These are phyloP conservation scores for Ceratobasidium sp. DNA, from an alignment of 1,284 basidiomycete genomes.

Conservation along the genomic window DNA sequence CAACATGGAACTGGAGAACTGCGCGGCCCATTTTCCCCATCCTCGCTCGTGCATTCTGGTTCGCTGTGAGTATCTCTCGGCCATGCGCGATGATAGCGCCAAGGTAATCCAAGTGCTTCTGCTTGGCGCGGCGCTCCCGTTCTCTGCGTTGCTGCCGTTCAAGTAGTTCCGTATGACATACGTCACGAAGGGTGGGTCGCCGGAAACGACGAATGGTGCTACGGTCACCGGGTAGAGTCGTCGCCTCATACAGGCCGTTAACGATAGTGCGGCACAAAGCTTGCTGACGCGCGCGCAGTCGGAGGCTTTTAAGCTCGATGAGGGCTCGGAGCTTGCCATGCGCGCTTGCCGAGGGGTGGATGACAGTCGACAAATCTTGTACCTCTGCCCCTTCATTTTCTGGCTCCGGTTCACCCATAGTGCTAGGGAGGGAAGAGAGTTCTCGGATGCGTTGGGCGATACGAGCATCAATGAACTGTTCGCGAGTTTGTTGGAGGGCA, in stretches of 20 bases:
- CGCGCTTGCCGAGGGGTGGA: conserved; percentile 69
- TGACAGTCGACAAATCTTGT: conserved; percentile 52
- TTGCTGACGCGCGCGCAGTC: conserved; percentile 91
- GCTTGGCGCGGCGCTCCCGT: conserved; percentile 93
- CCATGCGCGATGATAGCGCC: conserved; percentile 91
- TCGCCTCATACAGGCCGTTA: conserved; percentile 89
- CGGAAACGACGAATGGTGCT: conserved; percentile 91
- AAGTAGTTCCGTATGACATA: conserved; percentile 89
- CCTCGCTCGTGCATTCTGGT: conserved; percentile 79
- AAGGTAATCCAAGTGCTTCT: conserved; percentile 97
- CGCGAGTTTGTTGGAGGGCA: conserved; percentile 90
- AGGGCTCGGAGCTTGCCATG: conserved; percentile 91
- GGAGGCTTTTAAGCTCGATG: conserved; percentile 95
- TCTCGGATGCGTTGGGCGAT: conserved; percentile 92
- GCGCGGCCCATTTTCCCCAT: conserved; percentile 87
- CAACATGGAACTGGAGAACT: conserved; percentile 87
- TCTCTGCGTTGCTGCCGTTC: conserved; percentile 95
- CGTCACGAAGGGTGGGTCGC: conserved; percentile 91
- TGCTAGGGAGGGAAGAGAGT: conserved; percentile 86
- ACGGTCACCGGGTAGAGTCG: conserved; percentile 92
- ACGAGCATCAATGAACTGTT: conserved; percentile 90
- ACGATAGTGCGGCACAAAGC: conserved; percentile 88
- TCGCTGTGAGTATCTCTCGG: conserved; percentile 74
- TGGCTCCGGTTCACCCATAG: conserved; percentile 82
- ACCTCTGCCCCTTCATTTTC: conserved; percentile 65